Percentiles rank a stretch among this genome's conserved stretches.
These are phyloP conservation scores for Xylaria arbuscula DNA, from an alignment of 2,329 filamentous ascomycete species.

Conservation along the genomic window DNA sequence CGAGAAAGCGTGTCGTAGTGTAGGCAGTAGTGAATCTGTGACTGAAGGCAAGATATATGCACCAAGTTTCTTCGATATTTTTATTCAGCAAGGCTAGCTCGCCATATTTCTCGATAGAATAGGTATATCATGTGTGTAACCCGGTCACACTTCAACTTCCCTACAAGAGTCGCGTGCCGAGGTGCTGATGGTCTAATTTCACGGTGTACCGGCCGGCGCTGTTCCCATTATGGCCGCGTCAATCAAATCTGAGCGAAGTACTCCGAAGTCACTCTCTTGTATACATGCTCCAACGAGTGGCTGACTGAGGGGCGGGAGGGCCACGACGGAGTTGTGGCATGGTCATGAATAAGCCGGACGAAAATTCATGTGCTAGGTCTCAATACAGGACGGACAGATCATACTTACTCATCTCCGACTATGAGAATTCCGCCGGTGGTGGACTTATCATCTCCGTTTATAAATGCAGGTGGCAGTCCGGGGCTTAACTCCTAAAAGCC, in stretches of 20 bases:
- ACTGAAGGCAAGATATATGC: not conserved
- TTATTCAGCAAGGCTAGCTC: constrained; percentile 10
- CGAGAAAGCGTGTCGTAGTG: constrained; percentile 6
- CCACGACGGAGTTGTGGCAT: not conserved
- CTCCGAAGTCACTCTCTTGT: constrained; percentile 27
- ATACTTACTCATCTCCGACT: not conserved
- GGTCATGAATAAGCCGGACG: not conserved
- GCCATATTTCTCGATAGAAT: not conserved
- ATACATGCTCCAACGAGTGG: not conserved
- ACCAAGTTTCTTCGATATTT: not conserved
- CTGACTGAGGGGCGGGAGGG: not conserved
- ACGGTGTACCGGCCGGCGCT: not conserved
- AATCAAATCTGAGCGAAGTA: constrained; percentile 28
- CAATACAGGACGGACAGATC: not conserved
- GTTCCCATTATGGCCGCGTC: constrained; percentile 20
- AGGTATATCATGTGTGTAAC: not conserved
- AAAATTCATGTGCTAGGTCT: not conserved
- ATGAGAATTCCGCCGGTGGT: constrained; percentile 1
- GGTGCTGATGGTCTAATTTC: constrained; percentile 18
- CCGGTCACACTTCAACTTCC: not conserved
- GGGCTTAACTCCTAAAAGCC: constrained; percentile 21
- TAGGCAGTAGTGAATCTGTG: not conserved
- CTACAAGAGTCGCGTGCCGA: constrained; percentile 13
- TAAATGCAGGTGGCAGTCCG: not conserved
- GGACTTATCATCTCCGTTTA: constrained; percentile 8